A percentile compares a stretch with the other conserved stretches of the same genome.
Evolutionary conservation across 495 filamentous ascomycete genomes (phyloP).

Genomic region (Sabuloglossum arenarium): DNA sequence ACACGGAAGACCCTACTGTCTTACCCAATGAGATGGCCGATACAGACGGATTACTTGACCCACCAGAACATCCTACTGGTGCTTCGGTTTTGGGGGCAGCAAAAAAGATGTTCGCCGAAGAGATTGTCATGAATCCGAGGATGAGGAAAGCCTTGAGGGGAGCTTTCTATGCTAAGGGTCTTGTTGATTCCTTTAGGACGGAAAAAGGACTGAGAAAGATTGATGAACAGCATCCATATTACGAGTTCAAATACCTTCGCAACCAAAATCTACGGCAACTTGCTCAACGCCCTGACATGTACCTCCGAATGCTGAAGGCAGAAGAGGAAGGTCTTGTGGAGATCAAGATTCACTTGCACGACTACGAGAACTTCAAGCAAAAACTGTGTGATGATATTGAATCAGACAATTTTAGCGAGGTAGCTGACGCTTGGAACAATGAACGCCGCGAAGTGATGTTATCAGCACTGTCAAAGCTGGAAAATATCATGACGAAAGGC

Average conservation of each 20-base stretch:
- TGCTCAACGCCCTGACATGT: slow-evolving; percentile 65
- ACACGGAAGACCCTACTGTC: slow-evolving; percentile 58
- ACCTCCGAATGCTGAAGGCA: slow-evolving; percentile 86
- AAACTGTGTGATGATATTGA: slow-evolving; percentile 62
- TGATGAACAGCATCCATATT: slow-evolving; percentile 87
- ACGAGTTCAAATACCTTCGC: slow-evolving; percentile 91
- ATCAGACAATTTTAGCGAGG: slow-evolving; percentile 84
- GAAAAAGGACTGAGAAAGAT: slow-evolving; percentile 90
- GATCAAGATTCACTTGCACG: slow-evolving; percentile 53
- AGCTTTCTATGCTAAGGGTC: slow-evolving; percentile 59
- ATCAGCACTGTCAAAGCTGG: slow-evolving; percentile 59
- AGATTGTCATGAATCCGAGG: slow-evolving; percentile 68
- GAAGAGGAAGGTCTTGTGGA: slow-evolving; percentile 85
- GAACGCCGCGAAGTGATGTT: slow-evolving; percentile 70
- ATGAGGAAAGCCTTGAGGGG: slow-evolving; percentile 75
- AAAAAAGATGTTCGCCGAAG: slow-evolving; percentile 75
- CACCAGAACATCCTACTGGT: slow-evolving; percentile 54
- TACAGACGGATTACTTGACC: slow-evolving; percentile 38
- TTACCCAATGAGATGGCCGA: slow-evolving; percentile 68
- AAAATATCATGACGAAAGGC: slow-evolving; percentile 61
- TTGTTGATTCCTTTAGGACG: slow-evolving; percentile 71
- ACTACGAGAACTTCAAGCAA: slow-evolving; percentile 48
- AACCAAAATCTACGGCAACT: slow-evolving; percentile 68
- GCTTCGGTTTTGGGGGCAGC: slow-evolving; percentile 56
- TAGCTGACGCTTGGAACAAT: slow-evolving; percentile 87